Conservation (phyloP, 2,329 filamentous ascomycete species). For the Fusarium staphyleae region DNA sequence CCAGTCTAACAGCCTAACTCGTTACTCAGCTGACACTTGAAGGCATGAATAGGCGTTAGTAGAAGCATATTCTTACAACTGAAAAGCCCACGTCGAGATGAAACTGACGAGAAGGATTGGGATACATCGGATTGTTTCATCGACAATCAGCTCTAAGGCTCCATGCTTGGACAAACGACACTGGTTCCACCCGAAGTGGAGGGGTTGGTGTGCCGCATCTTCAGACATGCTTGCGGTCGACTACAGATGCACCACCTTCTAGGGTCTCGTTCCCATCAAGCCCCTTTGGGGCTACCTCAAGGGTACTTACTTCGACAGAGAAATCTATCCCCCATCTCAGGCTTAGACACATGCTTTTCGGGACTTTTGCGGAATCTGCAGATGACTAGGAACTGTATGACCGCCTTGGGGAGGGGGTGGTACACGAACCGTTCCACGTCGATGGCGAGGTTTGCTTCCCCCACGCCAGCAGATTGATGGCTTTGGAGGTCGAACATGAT, state of each 20-base stretch:
- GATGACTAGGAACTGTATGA: constrained; percentile 16
- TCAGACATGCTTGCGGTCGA: constrained; percentile 35
- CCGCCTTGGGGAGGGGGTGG: constrained; percentile 4
- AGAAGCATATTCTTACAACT: constrained; percentile 5
- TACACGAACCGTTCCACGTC: constrained; percentile 23
- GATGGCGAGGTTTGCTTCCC: constrained; percentile 21
- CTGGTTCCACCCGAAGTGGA: constrained; percentile 41
- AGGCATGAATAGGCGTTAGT: constrained; percentile 9
- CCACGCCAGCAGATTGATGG: constrained; percentile 15
- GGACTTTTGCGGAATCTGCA: constrained; percentile 25
- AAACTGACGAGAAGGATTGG: constrained; percentile 26
- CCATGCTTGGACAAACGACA: constrained; percentile 35
- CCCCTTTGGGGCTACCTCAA: constrained; percentile 31
- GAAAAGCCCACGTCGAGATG: constrained; percentile 9
- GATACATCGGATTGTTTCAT: constrained; percentile 26
- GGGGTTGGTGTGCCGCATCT: constrained; percentile 37
- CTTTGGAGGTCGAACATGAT: constrained; percentile 10
- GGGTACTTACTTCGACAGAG: constrained; percentile 12
- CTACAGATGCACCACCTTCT: constrained; percentile 33
- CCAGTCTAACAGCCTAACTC: not conserved
- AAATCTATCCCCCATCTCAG: constrained; percentile 33
- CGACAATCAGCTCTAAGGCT: constrained; percentile 28
- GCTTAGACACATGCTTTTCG: constrained; percentile 27
- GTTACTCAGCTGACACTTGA: constrained; percentile 2
- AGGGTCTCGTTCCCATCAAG: constrained; percentile 30